Percentiles rank a stretch among this genome's conserved stretches.
These are phyloP conservation scores for Trichosporon faecale DNA, from an alignment of 1,284 basidiomycete species.

Conservation along the genomic window DNA sequence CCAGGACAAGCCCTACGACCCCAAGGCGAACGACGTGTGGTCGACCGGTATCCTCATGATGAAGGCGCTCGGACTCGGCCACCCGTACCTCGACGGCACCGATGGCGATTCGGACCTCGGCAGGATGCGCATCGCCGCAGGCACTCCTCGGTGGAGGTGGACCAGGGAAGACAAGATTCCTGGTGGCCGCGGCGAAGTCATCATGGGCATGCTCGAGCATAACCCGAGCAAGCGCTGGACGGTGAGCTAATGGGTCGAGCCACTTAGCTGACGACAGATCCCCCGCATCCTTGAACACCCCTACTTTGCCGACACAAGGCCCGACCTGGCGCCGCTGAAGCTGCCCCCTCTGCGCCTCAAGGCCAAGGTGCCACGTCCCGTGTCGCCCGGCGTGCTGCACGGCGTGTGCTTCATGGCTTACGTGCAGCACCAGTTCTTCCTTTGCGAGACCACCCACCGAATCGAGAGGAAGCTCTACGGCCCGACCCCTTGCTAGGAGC, in stretches of 20 bases:
- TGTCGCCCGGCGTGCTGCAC: constrained; percentile 30
- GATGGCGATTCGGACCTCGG: constrained; percentile 28
- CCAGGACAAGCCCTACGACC: constrained; percentile 39
- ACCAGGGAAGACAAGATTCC: constrained; percentile 11
- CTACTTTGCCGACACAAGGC: constrained; percentile 29
- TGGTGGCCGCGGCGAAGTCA: constrained; percentile 27
- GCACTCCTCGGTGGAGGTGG: constrained; percentile 28
- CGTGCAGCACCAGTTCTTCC: constrained; percentile 31
- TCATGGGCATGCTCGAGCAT: constrained; percentile 40
- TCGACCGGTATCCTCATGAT: constrained; percentile 45
- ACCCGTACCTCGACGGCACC: constrained; percentile 36
- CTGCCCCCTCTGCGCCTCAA: constrained; percentile 27
- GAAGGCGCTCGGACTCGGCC: constrained; percentile 38
- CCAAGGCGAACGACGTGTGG: constrained; percentile 48
- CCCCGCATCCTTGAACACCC: constrained; percentile 42
- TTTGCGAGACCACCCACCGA: constrained; percentile 35
- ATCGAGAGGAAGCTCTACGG: constrained; percentile 33
- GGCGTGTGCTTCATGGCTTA: constrained; percentile 47
- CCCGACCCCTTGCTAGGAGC: constrained; percentile 43
- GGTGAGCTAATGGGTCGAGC: constrained; percentile 31
- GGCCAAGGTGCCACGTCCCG: constrained; percentile 20
- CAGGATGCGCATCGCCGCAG: constrained; percentile 31
- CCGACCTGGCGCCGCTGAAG: constrained; percentile 6
- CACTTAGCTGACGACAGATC: constrained; percentile 31
- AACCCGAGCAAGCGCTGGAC: constrained; percentile 36